Evolutionary conservation across 2,329 filamentous ascomycete genomes (phyloP), one percentile per base, ranked within the genome.

Genomic region (Pseudopyricularia javanii): DNA sequence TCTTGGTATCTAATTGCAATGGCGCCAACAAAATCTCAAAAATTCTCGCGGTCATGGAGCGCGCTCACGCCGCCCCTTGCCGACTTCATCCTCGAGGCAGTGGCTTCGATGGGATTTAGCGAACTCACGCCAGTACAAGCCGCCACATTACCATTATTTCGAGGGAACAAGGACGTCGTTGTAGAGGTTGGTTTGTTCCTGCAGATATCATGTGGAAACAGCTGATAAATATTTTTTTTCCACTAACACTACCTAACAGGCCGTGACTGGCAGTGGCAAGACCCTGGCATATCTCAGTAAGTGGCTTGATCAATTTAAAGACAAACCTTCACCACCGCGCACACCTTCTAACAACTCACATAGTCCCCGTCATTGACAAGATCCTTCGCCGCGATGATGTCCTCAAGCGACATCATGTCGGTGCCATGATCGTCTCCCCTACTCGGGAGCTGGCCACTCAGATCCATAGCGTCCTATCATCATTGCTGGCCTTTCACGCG

Each of bases 361-460:
- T 17, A 52, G 83, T 96, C 48, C 90, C 91, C 1, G 73, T 94
- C 4, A 79, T 94, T 24, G 86, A 95, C 68, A 86, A 88, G 59
- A 74, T 97, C 47, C 72, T 97, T 55, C 83, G 86, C 58, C 70
- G 88, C 28, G 84, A 90, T 56, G 87, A 91, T 56, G 86, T 89
- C 2, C 82, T 89, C 33, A 95, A 93, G 69, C 89, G 86, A 63
- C 86, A 95, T 66, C 88, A 97, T 65, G 79, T 98, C 55, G 88
- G 85, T 55, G 89, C 87, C 58, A 93, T 98, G 57, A 83, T 98
- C 60, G 83, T 98, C 55, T 91, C 91, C 15, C 93, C 93, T 1
- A 98, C 89, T 2, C 83, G 93, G 68, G 93, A 98, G 69, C 76
- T 98, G 50, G 91, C 93, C 1, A 82, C 82, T 1, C 93, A 98